phyloP scores from a whole-genome alignment of 768 basidiomycete genomes.

The Pleurotus citrinopileatus region DNA sequence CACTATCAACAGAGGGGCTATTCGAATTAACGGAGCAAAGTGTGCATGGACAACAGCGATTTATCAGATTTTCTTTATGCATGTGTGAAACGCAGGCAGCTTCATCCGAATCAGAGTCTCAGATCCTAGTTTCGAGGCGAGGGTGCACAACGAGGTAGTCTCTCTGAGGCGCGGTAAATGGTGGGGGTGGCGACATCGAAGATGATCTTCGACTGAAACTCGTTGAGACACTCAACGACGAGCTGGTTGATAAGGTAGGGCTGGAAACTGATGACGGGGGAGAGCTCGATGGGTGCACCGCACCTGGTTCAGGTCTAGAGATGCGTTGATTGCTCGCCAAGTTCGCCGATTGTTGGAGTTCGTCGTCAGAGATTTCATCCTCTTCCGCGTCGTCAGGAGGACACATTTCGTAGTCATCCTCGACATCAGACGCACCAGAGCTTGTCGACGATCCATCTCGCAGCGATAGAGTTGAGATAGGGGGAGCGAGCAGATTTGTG shows the following conservation, averaged over 20 bases:
- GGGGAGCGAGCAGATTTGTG: neutral
- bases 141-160: neutral
- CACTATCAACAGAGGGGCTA: too few relatives aligned
- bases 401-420: neutral
- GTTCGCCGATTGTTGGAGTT: neutral
- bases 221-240: neutral
- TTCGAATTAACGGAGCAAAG: too few relatives aligned
- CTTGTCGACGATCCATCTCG: neutral
- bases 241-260: neutral
- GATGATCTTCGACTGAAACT: neutral
- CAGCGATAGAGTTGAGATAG: constrained; percentile 2
- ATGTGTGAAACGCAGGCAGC: too few relatives aligned
- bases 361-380: neutral
- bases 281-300: too few relatives aligned
- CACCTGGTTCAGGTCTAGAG: too few relatives aligned
- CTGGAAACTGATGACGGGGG: constrained; percentile 1
- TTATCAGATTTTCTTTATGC: too few relatives aligned
- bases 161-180: neutral
- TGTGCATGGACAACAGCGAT: too few relatives aligned
- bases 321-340: neutral
- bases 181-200: constrained; percentile 1
- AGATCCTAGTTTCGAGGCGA: neutral
- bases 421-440: neutral
- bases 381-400: constrained; percentile 1
- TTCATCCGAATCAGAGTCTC: too few relatives aligned